Percentiles rank a stretch among this genome's conserved stretches.
Evolutionary conservation across 2,329 filamentous ascomycete species (phyloP).

Genomic region (Sporothrix sp.): DNA sequence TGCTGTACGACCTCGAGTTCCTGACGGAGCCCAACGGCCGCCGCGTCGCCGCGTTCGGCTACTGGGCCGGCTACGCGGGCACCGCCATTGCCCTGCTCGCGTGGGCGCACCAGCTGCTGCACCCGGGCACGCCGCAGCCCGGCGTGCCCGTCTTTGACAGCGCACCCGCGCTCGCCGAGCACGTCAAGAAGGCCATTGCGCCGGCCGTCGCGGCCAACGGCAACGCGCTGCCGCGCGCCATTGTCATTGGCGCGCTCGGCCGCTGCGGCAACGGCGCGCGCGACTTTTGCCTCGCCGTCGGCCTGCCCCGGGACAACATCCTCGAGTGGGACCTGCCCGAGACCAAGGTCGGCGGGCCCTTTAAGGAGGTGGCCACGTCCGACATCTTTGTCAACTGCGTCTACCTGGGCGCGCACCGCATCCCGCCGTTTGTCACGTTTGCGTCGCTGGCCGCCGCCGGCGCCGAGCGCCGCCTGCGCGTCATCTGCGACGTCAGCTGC

Average conservation of each 20-base stretch:
- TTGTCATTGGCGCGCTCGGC: constrained; percentile 78
- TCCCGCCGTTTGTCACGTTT: constrained; percentile 70
- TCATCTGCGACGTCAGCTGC: constrained; percentile 71
- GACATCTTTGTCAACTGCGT: constrained; percentile 84
- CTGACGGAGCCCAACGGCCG: constrained; percentile 59
- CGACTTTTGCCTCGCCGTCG: constrained; percentile 66
- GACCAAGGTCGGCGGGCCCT: constrained; percentile 67
- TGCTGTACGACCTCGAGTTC: constrained; percentile 80
- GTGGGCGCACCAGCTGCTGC: constrained; percentile 73
- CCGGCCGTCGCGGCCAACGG: constrained; percentile 49
- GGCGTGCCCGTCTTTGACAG: constrained; percentile 20
- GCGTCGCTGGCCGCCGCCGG: constrained; percentile 56
- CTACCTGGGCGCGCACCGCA: constrained; percentile 58
- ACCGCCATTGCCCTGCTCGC: constrained; percentile 66
- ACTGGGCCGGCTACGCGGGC: constrained; percentile 66
- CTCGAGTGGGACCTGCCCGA: constrained; percentile 65
- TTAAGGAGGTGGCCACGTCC: constrained; percentile 64
- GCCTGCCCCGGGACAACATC: constrained; percentile 60
- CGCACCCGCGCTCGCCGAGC: constrained; percentile 51
- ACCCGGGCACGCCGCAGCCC: constrained; percentile 27
- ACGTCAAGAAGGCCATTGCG: constrained; percentile 63
- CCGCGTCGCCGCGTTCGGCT: constrained; percentile 63
- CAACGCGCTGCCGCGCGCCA: constrained; percentile 59
- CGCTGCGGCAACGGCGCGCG: constrained; percentile 80
- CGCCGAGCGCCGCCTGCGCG: constrained; percentile 61